A percentile compares a stretch with the other conserved stretches of the same genome.
phyloP scores from a whole-genome alignment of 73 alveolate species.

The Blepharisma japonicum region DNA sequence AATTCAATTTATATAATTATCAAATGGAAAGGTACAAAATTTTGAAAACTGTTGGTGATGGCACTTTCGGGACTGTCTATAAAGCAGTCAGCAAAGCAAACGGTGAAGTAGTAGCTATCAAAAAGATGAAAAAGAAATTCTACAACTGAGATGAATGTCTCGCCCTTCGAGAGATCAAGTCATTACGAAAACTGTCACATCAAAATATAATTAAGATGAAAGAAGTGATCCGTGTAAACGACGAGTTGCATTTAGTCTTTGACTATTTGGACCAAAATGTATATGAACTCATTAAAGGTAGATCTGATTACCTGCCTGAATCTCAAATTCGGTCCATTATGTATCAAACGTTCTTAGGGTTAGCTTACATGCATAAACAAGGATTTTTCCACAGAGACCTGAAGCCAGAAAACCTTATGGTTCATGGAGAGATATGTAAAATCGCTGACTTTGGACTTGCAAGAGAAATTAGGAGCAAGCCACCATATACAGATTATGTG shows the following conservation, averaged over 20 bases:
- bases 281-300: conserved; percentile 86
- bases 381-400: conserved; percentile 98
- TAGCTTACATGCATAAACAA: conserved; percentile 99
- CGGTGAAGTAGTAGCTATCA: conserved; percentile 75
- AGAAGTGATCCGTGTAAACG: conserved; percentile 81
- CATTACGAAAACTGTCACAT: conserved; percentile 80
- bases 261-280: conserved; percentile 97
- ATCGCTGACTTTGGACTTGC: conserved; percentile 99
- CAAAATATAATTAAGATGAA: conserved; percentile 76
- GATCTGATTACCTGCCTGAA: conserved; percentile 82
- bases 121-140: conserved; percentile 65
- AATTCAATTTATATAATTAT: too few relatives aligned
- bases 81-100: conserved; percentile 77
- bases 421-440: conserved; percentile 93
- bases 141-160: conserved; percentile 97
- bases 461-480: conserved; percentile 97
- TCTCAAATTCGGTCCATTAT: conserved; percentile 74
- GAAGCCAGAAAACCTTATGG: conserved; percentile 98
- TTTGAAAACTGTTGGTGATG: conserved; percentile 58
- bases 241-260: conserved; percentile 95
- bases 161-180: conserved; percentile 95
- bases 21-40: conserved; percentile 40
- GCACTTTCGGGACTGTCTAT: conserved; percentile 81
- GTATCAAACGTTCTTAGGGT: conserved; percentile 86
- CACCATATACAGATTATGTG: conserved; percentile 99